Conservation (phyloP, 129 eudicot species). For the Arctium minus region DNA sequence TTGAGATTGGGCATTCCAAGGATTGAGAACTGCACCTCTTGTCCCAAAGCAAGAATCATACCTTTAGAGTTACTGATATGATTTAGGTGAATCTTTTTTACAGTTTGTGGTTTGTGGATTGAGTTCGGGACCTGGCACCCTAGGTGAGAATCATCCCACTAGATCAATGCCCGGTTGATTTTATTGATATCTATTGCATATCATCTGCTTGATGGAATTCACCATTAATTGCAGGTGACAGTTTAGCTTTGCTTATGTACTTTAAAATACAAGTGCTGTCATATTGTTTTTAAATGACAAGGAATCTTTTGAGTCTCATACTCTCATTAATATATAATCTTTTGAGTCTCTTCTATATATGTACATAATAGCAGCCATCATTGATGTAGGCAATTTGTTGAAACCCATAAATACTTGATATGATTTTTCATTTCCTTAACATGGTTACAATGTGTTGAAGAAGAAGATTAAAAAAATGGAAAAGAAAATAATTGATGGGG, state of each 20-base stretch:
- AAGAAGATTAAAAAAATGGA: too few relatives aligned
- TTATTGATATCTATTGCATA: background rate
- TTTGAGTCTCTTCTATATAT: too few relatives aligned
- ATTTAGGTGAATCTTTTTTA: too few relatives aligned
- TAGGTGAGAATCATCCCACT: constrained; percentile 26
- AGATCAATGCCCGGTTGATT: background rate
- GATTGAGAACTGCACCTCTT: constrained; percentile 80
- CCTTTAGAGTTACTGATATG: constrained; percentile 62
- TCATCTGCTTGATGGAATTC: background rate
- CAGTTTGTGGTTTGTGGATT: constrained; percentile 16
- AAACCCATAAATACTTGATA: too few relatives aligned
- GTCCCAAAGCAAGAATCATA: constrained; percentile 90
- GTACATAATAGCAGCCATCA: too few relatives aligned
- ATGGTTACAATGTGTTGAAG: too few relatives aligned
- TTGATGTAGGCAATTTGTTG: too few relatives aligned
- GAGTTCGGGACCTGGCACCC: constrained; percentile 89
- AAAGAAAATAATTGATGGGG: too few relatives aligned
- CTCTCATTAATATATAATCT: too few relatives aligned
- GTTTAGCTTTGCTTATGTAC: background rate
- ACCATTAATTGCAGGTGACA: background rate
- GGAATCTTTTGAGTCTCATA: too few relatives aligned
- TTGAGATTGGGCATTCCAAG: constrained; percentile 39
- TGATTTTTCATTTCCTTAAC: too few relatives aligned
- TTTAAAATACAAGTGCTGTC: background rate
- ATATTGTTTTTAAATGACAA: background rate